A percentile compares a stretch with the other conserved stretches of the same genome.
These are phyloP conservation scores for Pterocarpus macrocarpus DNA, from an alignment of 306 rosid species.

Conservation along the genomic window DNA sequence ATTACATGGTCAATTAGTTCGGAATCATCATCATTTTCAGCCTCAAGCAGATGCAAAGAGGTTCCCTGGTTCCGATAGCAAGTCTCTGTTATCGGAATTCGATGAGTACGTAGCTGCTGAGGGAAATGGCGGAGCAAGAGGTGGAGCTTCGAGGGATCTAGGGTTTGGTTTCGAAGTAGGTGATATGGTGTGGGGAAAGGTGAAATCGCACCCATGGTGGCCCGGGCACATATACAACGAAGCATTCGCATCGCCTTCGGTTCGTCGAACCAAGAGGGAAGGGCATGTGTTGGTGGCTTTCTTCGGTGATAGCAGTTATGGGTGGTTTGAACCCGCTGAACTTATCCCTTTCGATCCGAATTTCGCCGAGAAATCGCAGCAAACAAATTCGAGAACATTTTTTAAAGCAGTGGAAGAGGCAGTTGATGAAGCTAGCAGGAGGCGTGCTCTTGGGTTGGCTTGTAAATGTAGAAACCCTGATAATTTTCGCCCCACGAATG, in stretches of 20 bases:
- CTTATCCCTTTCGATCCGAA: conserved; percentile 77
- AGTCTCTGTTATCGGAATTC: conserved; percentile 68
- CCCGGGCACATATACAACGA: conserved; percentile 92
- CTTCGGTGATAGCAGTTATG: conserved; percentile 97
- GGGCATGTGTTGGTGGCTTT: conserved; percentile 89
- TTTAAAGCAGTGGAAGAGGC: conserved; percentile 94
- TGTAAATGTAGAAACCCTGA: conserved; percentile 79
- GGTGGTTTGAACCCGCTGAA: conserved; percentile 96
- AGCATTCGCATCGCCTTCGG: conserved; percentile 73
- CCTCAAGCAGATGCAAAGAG: conserved; percentile 41
- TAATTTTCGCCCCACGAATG: conserved; percentile 63
- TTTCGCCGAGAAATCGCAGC: conserved; percentile 83
- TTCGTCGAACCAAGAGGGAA: conserved; percentile 79
- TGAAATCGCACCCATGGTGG: conserved; percentile 99
- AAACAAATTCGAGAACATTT: conserved; percentile 68
- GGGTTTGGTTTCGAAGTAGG: conserved; percentile 82
- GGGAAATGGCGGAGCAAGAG: conserved; percentile 55
- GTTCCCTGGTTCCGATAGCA: conserved; percentile 47
- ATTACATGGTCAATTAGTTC: neutral
- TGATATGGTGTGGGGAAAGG: conserved; percentile 99
- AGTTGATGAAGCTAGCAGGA: conserved; percentile 80
- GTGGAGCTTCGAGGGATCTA: conserved; percentile 66
- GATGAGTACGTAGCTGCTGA: conserved; percentile 76
- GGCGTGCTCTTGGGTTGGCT: conserved; percentile 73
- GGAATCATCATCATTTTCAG: neutral